These are phyloP conservation scores for Hymenoscyphus scutula DNA, from an alignment of 2,329 filamentous ascomycete species.

Conservation along the genomic window DNA sequence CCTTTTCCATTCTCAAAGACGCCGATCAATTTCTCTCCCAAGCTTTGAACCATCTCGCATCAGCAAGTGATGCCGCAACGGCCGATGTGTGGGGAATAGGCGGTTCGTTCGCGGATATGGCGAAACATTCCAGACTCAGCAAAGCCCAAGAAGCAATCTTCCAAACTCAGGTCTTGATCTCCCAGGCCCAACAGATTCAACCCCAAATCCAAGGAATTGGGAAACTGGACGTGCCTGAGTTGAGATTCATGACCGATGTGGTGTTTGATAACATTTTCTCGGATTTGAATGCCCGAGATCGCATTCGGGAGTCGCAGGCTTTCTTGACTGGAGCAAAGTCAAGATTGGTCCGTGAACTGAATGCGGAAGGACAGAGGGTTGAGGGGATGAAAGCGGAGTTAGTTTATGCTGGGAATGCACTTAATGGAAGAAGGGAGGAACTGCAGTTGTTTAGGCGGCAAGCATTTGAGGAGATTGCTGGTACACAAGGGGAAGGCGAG, in stretches of 20 bases:
- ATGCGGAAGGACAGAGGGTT: conserved; percentile 36
- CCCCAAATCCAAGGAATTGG: conserved; percentile 41
- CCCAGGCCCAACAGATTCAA: conserved; percentile 43
- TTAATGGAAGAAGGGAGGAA: conserved; percentile 39
- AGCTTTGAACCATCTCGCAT: conserved; percentile 41
- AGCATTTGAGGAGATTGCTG: conserved; percentile 40
- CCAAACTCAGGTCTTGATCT: conserved; percentile 42
- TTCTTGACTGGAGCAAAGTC: conserved; percentile 40
- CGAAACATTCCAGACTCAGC: conserved; percentile 51
- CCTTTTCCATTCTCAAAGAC: conserved; percentile 40
- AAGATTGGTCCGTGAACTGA: conserved; percentile 36
- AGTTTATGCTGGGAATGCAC: conserved; percentile 32
- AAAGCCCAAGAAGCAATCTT: conserved; percentile 45
- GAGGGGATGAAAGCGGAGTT: conserved; percentile 33
- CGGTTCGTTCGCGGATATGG: conserved; percentile 48
- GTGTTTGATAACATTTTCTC: conserved; percentile 56
- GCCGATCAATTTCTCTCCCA: conserved; percentile 40
- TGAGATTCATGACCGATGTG: conserved; percentile 48
- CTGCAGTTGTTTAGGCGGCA: conserved; percentile 46
- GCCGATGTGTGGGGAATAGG: conserved; percentile 50
- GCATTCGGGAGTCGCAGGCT: conserved; percentile 45
- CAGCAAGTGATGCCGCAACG: conserved; percentile 42
- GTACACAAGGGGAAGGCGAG: not conserved
- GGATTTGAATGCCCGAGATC: conserved; percentile 51
- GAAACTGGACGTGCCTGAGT: conserved; percentile 44